Evolutionary conservation across 306 rosid species (phyloP).

Genomic region (Leucaena leucocephala): DNA sequence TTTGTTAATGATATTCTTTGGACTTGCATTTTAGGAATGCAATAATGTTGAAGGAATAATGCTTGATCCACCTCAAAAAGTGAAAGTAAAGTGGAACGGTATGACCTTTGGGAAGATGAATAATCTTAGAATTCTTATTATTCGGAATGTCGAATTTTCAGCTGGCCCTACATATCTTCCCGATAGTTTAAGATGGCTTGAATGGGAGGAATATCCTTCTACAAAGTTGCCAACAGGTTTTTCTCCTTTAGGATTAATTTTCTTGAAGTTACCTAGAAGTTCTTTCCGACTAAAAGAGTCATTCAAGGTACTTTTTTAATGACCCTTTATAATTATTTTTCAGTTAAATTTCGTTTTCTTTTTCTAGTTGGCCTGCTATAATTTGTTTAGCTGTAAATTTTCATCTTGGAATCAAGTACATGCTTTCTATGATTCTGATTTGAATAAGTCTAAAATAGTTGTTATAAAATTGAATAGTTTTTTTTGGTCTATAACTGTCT

Average conservation of each 20-base stretch:
- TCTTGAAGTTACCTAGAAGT: not conserved
- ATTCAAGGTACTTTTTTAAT: not conserved
- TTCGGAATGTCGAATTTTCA: not conserved
- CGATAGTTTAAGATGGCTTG: too few species aligned
- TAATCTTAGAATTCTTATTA: not conserved
- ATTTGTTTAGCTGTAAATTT: too few species aligned
- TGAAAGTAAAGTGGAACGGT: not conserved
- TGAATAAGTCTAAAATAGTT: too few species aligned
- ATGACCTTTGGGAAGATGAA: not conserved
- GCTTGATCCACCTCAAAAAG: not conserved
- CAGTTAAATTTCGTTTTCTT: too few species aligned
- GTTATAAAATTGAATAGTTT: not conserved
- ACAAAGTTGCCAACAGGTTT: not conserved
- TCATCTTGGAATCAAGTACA: not conserved
- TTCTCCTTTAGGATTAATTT: not conserved
- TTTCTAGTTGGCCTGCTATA: too few species aligned
- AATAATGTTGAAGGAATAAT: not conserved
- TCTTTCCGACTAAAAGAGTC: not conserved
- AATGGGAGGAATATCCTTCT: not conserved
- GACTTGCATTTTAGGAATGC: not conserved
- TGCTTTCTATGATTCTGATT: not conserved
- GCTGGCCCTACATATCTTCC: not conserved
- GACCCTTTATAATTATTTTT: not conserved
- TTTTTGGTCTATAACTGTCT: too few species aligned
- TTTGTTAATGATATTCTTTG: not conserved